Conservation (phyloP, 1,284 basidiomycete species). For the Veloboletus limbatus region DNA sequence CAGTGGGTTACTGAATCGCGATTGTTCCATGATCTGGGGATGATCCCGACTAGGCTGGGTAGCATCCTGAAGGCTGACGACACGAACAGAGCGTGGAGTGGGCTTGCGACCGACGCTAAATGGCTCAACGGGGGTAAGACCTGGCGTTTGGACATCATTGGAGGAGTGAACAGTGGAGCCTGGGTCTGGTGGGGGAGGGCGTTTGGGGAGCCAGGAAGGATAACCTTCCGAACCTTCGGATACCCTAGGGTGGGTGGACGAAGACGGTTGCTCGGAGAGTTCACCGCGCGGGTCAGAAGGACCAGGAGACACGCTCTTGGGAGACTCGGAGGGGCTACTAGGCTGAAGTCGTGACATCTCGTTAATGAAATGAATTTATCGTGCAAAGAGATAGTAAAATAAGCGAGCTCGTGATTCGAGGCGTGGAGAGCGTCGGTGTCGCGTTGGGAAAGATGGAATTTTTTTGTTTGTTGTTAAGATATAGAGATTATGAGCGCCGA, state of each 20-base stretch:
- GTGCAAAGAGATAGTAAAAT: slow-evolving; percentile 28
- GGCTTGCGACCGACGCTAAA: slow-evolving; percentile 63
- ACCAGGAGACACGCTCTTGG: slow-evolving; percentile 30
- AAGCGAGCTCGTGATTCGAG: slow-evolving; percentile 33
- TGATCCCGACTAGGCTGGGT: slow-evolving; percentile 36
- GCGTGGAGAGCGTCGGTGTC: slow-evolving; percentile 32
- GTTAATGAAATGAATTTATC: slow-evolving; percentile 37
- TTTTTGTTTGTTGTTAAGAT: slow-evolving; percentile 25
- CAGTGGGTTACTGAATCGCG: slow-evolving; percentile 37
- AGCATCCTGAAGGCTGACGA: slow-evolving; percentile 62
- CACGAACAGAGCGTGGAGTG: slow-evolving; percentile 73
- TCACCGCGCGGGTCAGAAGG: slow-evolving; percentile 30
- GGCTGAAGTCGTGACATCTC: slow-evolving; percentile 48
- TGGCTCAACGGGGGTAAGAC: slow-evolving; percentile 41
- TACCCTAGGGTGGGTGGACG: slow-evolving; percentile 35
- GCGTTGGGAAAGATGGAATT: slow-evolving; percentile 27
- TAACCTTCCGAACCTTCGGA: slow-evolving; percentile 65
- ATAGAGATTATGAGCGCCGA: slow-evolving; percentile 16
- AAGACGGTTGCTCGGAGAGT: slow-evolving; percentile 36
- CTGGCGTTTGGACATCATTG: slow-evolving; percentile 40
- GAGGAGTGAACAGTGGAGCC: slow-evolving; percentile 66
- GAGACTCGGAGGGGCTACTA: slow-evolving; percentile 35
- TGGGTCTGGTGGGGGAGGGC: slow-evolving; percentile 73
- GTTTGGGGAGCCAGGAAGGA: slow-evolving; percentile 75
- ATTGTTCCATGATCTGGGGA: slow-evolving; percentile 53